Percentiles rank a stretch among this genome's conserved stretches.
Evolutionary conservation across 768 basidiomycete species (phyloP).

Genomic region (Suillus spraguei): DNA sequence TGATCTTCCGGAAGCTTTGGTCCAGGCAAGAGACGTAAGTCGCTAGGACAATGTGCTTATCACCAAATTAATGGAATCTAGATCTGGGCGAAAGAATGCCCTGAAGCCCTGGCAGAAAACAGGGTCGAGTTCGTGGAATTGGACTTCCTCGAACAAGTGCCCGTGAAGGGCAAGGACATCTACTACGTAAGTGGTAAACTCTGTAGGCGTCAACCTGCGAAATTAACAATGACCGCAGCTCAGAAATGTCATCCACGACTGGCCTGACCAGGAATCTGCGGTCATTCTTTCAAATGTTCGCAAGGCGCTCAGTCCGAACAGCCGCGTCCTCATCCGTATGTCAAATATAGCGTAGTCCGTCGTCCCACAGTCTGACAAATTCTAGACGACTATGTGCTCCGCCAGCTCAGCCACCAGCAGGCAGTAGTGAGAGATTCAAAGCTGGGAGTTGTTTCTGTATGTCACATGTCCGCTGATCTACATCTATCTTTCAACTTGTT

Average conservation of each 20-base stretch:
- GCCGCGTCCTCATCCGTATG: conserved; percentile 36
- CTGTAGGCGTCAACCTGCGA: not conserved
- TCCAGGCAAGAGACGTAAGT: conserved; percentile 22
- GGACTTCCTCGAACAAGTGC: conserved; percentile 33
- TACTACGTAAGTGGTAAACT: conserved; percentile 33
- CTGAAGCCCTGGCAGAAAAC: conserved; percentile 25
- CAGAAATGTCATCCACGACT: conserved; percentile 33
- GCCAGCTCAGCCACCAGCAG: conserved; percentile 19
- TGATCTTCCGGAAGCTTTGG: conserved; percentile 30
- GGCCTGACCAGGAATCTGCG: conserved; percentile 32
- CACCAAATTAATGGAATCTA: conserved; percentile 12
- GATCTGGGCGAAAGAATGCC: conserved; percentile 29
- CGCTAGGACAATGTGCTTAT: not conserved
- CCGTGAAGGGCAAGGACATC: conserved; percentile 27
- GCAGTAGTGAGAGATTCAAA: conserved; percentile 15
- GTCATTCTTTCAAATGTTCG: conserved; percentile 33
- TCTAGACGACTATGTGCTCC: conserved; percentile 28
- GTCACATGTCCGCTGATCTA: not conserved
- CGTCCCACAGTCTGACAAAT: not conserved
- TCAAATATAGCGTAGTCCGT: not conserved
- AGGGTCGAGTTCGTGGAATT: conserved; percentile 32
- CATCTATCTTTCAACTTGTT: not conserved
- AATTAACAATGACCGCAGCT: conserved; percentile 13
- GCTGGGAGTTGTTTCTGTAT: conserved; percentile 20
- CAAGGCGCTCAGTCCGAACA: conserved; percentile 30